Conservation (phyloP, 495 filamentous ascomycete genomes). For the Xylaria flabelliformis region DNA sequence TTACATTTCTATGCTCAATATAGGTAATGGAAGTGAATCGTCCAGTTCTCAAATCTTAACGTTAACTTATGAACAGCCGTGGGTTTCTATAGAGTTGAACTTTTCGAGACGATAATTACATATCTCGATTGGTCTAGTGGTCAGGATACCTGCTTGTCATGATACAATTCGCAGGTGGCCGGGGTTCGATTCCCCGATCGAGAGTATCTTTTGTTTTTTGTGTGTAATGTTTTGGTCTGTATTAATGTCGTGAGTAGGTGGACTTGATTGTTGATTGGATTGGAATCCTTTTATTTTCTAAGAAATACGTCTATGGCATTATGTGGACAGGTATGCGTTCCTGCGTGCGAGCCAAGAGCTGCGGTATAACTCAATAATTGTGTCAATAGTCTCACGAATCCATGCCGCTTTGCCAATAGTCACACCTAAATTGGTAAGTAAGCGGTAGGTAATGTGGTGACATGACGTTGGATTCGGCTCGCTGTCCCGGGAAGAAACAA, state of each 20-base stretch:
- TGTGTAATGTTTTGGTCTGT: background rate
- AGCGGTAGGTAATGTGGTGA: background rate
- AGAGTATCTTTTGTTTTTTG: constrained; percentile 37
- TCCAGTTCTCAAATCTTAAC: too few species aligned
- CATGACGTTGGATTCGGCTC: background rate
- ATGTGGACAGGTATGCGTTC: background rate
- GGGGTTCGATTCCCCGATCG: constrained; percentile 53
- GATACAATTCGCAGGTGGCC: constrained; percentile 43
- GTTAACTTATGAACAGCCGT: too few species aligned
- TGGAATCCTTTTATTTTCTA: background rate
- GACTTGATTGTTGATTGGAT: background rate
- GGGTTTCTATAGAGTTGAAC: too few species aligned
- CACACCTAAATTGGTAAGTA: background rate
- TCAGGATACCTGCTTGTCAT: constrained; percentile 49
- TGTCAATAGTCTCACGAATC: constrained; percentile 4
- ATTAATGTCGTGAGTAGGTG: too few species aligned
- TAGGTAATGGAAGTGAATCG: too few species aligned
- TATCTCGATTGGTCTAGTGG: constrained; percentile 49
- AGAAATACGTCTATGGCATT: background rate
- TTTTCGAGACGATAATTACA: too few species aligned
- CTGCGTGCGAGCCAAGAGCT: background rate
- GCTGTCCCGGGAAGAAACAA: background rate
- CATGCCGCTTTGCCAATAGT: constrained; percentile 12
- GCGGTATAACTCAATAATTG: background rate
- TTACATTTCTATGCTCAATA: too few species aligned